Percentiles rank a stretch among this genome's conserved stretches.
These are phyloP conservation scores for Elsinoe fawcettii DNA, from an alignment of 2,329 filamentous ascomycete species.

Conservation along the genomic window DNA sequence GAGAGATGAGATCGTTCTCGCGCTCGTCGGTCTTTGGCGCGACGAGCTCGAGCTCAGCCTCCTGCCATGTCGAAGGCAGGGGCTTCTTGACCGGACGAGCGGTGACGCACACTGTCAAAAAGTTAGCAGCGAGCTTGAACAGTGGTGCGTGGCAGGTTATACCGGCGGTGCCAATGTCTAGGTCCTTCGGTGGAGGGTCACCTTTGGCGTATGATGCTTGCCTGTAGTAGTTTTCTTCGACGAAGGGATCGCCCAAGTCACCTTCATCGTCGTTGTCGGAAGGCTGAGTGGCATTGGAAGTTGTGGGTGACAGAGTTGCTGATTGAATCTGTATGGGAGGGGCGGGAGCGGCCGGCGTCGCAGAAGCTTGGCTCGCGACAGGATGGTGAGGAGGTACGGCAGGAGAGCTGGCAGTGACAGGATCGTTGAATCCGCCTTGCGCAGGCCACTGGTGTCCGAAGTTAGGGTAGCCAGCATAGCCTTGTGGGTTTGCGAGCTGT, in stretches of 20 bases:
- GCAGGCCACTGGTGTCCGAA: neutral
- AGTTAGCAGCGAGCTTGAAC: neutral
- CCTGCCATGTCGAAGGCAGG: constrained; percentile 36
- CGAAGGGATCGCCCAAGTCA: constrained; percentile 7
- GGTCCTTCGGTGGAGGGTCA: constrained; percentile 13
- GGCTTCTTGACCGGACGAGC: constrained; percentile 35
- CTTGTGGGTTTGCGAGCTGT: constrained; percentile 17
- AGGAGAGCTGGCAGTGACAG: neutral
- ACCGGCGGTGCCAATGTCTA: neutral
- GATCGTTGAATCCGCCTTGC: neutral
- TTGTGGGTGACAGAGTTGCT: neutral
- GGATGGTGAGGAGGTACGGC: neutral
- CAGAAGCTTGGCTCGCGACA: neutral
- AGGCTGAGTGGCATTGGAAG: neutral
- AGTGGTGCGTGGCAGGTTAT: neutral
- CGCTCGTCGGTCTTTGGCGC: constrained; percentile 31
- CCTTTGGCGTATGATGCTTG: constrained; percentile 14
- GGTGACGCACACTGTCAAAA: constrained; percentile 32
- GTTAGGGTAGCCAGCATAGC: neutral
- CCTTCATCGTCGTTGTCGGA: constrained; percentile 8
- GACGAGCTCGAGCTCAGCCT: constrained; percentile 38
- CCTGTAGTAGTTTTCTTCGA: constrained; percentile 13
- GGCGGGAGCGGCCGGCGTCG: neutral
- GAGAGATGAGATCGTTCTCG: constrained; percentile 42
- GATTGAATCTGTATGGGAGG: neutral